Conservation (phyloP, 129 eudicot genomes). For the Saussurea involucrata region DNA sequence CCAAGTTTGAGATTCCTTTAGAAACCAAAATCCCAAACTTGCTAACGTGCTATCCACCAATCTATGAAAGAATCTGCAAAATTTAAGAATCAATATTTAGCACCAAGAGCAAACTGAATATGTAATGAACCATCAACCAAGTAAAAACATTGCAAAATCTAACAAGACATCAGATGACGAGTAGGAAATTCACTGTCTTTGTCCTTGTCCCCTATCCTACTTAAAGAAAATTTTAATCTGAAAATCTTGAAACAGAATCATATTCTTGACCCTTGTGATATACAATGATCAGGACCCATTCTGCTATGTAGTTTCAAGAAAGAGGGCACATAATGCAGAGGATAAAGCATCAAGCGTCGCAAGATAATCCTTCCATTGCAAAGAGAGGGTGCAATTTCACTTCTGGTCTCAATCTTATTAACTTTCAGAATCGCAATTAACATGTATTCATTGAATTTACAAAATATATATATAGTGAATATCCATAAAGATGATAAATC, state of each 20-base stretch:
- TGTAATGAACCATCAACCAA: too few relatives aligned
- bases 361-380: background rate
- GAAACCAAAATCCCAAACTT: slow-evolving; percentile 36
- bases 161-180: background rate
- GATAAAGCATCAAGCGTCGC: background rate
- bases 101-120: background rate
- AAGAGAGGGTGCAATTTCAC: background rate
- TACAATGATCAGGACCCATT: background rate
- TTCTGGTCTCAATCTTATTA: background rate
- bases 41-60: background rate
- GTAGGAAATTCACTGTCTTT: background rate
- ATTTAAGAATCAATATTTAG: background rate
- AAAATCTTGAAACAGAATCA: background rate
- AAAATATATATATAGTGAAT: background rate
- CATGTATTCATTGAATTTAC: background rate
- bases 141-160: too few relatives aligned
- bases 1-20: slow-evolving; percentile 18
- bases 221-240: background rate
- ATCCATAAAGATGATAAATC: background rate
- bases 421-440: background rate
- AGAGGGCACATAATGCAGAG: background rate
- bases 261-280: background rate
- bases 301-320: background rate
- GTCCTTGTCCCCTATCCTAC: background rate
- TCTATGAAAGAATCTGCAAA: slow-evolving; percentile 22